phyloP scores from a whole-genome alignment of 176 grass and related monocot genomes.

The Rhynchospora breviuscula region DNA sequence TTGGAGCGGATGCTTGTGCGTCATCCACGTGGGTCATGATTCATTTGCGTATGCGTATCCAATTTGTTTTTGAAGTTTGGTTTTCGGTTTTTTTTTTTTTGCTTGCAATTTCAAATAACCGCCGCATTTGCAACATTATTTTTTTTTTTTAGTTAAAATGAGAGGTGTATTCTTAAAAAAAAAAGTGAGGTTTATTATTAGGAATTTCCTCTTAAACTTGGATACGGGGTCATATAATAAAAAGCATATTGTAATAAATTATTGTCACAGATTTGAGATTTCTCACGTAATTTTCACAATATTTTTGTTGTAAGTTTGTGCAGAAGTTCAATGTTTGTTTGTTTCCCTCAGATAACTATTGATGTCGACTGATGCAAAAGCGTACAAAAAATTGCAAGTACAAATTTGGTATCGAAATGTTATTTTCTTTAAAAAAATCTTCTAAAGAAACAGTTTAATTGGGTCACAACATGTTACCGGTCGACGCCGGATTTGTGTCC shows the following conservation, averaged over 20 bases:
- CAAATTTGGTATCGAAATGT: neutral
- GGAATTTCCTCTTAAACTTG: too few relatives aligned
- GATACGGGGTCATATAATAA: neutral
- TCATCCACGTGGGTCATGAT: conserved; percentile 13
- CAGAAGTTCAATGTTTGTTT: neutral
- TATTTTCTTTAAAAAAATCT: neutral
- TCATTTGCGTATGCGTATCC: conserved; percentile 1
- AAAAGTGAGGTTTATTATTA: too few relatives aligned
- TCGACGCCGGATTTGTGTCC: neutral
- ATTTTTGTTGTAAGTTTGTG: neutral
- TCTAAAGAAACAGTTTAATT: neutral
- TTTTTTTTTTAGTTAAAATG: too few relatives aligned
- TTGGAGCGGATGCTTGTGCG: neutral
- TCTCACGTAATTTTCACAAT: neutral
- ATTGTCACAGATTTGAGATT: neutral
- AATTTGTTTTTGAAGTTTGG: conserved; percentile 13
- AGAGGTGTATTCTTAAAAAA: too few relatives aligned
- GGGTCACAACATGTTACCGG: neutral
- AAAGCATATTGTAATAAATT: neutral
- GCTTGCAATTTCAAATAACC: neutral
- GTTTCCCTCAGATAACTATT: neutral
- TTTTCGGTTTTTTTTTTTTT: neutral
- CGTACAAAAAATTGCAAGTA: neutral
- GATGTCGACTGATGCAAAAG: neutral
- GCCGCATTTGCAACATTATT: too few relatives aligned